Evolutionary conservation across 306 rosid genomes (phyloP).

Genomic region (Hippophae tibetana): DNA sequence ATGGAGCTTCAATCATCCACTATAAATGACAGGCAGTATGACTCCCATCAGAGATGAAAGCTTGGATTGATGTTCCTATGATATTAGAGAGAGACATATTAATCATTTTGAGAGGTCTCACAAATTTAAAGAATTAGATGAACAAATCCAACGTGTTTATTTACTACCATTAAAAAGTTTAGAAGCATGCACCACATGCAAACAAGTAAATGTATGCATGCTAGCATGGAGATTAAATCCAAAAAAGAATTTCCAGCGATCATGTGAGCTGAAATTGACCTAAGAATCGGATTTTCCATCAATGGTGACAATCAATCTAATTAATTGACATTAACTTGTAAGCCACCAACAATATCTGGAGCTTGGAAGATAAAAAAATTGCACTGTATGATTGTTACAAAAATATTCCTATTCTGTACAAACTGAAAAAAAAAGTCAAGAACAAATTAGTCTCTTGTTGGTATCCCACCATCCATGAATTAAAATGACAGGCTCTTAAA

Average conservation of each 20-base stretch:
- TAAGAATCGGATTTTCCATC: constrained; percentile 9
- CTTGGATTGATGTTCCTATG: constrained; percentile 9
- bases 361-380: constrained; percentile 31
- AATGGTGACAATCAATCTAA: constrained; percentile 18
- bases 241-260: too few species aligned
- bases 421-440: constrained; percentile 40
- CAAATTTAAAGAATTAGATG: constrained; percentile 1
- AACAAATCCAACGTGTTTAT: too few species aligned
- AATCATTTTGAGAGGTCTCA: not conserved
- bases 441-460: constrained; percentile 34
- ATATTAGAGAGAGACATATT: not conserved
- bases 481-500: constrained; percentile 38
- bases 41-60: constrained; percentile 8
- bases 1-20: constrained; percentile 3
- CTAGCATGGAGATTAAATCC: not conserved
- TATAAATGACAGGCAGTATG: constrained; percentile 12
- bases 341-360: constrained; percentile 19
- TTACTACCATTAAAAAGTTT: too few species aligned
- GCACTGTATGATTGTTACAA: constrained; percentile 54
- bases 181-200: not conserved
- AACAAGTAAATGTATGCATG: not conserved
- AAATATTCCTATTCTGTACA: constrained; percentile 78
- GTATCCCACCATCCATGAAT: constrained; percentile 33
- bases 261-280: too few species aligned
- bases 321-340: constrained; percentile 27